Conservation (phyloP, 805 yeast species). For the Wickerhamomyces hampshirensis region DNA sequence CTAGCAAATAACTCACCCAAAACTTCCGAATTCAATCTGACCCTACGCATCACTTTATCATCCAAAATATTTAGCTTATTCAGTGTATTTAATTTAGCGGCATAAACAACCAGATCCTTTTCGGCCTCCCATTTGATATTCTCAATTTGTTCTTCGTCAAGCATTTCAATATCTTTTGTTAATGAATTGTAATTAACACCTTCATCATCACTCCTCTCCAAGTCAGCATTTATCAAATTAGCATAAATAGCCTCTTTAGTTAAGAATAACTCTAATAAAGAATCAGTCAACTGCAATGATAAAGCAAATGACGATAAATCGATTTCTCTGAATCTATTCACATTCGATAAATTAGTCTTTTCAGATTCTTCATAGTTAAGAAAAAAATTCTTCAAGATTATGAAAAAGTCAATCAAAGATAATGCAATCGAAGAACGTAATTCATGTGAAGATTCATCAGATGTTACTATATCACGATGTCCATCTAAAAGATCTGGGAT, state of each 20-base stretch:
- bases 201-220: slow-evolving; percentile 51
- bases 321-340: slow-evolving; percentile 18
- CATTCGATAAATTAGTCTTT: slow-evolving; percentile 21
- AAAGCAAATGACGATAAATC: slow-evolving; percentile 22
- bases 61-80: slow-evolving; percentile 30
- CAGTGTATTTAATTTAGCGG: slow-evolving; percentile 35
- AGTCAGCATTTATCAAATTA: slow-evolving; percentile 26
- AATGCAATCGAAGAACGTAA: slow-evolving; percentile 21
- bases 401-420: slow-evolving; percentile 23
- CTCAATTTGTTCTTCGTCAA: slow-evolving; percentile 12
- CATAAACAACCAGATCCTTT: slow-evolving; percentile 35
- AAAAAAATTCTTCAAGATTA: slow-evolving; percentile 25
- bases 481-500: slow-evolving; percentile 15
- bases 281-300: slow-evolving; percentile 26
- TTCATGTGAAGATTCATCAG: slow-evolving; percentile 2
- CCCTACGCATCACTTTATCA: slow-evolving; percentile 25
- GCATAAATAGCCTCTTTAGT: slow-evolving; percentile 45
- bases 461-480: slow-evolving; percentile 7
- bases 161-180: slow-evolving; percentile 11
- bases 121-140: slow-evolving; percentile 33
- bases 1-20: slow-evolving; percentile 29
- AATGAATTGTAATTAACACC: slow-evolving; percentile 34
- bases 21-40: slow-evolving; percentile 31
- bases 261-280: slow-evolving; percentile 40
- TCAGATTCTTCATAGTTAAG: slow-evolving; percentile 32